Evolutionary conservation across 2,329 filamentous ascomycete genomes (phyloP).

Genomic region (Cytospora chrysosperma): DNA sequence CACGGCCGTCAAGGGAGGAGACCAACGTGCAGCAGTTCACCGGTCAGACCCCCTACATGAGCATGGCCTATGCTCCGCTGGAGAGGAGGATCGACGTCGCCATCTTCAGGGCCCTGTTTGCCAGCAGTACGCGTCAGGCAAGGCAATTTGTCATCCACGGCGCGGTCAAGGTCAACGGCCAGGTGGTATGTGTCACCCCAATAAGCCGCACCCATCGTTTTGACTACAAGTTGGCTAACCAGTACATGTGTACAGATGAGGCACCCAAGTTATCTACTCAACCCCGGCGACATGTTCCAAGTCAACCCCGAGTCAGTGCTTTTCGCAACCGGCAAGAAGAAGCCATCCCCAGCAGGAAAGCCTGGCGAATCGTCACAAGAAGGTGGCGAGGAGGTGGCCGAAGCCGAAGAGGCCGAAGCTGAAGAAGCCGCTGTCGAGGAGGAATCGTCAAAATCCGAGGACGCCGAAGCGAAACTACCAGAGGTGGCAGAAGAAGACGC

Average conservation of each 20-base stretch:
- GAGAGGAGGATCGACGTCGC: conserved; percentile 93
- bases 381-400: conserved; percentile 2
- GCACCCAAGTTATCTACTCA: conserved; percentile 88
- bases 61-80: conserved; percentile 90
- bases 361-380: conserved; percentile 29
- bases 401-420: conserved; percentile 22
- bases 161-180: conserved; percentile 91
- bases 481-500: conserved; percentile 27
- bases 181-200: conserved; percentile 63
- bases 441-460: conserved; percentile 9
- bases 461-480: conserved; percentile 4
- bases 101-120: conserved; percentile 89
- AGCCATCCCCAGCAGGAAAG: conserved; percentile 40
- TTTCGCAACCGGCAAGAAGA: conserved; percentile 77
- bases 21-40: conserved; percentile 32
- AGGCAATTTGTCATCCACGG: conserved; percentile 94
- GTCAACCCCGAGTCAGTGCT: conserved; percentile 88
- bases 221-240: conserved; percentile 7
- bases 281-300: conserved; percentile 97
- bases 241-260: conserved; percentile 63
- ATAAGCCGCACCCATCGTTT: not conserved
- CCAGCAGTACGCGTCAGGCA: conserved; percentile 88
- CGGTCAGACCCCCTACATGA: conserved; percentile 80
- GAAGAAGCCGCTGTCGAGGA: conserved; percentile 30
- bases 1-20: conserved; percentile 19